Evolutionary conservation across 2,329 filamentous ascomycete species (phyloP).

Genomic region (Talaromyces amestolkiae): DNA sequence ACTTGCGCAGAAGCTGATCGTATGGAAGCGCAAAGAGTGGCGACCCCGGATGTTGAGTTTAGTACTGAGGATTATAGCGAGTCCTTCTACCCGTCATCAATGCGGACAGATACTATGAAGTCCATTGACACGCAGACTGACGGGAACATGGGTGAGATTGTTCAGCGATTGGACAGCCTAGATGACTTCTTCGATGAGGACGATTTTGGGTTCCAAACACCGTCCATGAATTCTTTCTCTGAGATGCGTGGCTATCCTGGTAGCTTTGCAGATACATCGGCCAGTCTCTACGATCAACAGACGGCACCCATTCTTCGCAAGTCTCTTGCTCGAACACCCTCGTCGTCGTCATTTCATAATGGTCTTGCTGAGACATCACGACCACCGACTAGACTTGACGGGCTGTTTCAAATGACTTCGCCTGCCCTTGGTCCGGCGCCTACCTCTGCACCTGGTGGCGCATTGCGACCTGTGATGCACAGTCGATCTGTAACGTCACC

Average conservation of each 20-base stretch:
- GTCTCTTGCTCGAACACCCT: conserved; percentile 69
- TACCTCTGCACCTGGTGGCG: conserved; percentile 28
- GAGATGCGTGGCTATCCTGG: conserved; percentile 53
- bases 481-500: conserved; percentile 83
- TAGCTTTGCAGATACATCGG: conserved; percentile 68
- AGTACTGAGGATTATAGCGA: conserved; percentile 82
- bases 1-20: conserved; percentile 72
- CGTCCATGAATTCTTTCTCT: conserved; percentile 46
- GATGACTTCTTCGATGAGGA: conserved; percentile 78
- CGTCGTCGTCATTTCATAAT: conserved; percentile 76
- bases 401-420: conserved; percentile 37
- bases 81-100: conserved; percentile 68
- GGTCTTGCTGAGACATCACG: conserved; percentile 73
- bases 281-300: conserved; percentile 87
- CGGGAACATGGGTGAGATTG: conserved; percentile 75
- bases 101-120: conserved; percentile 86
- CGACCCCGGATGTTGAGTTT: conserved; percentile 87
- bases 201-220: conserved; percentile 53
- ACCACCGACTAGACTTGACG: conserved; percentile 55
- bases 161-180: conserved; percentile 72
- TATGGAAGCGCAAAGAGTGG: conserved; percentile 59
- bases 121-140: conserved; percentile 68
- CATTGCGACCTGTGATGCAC: conserved; percentile 67
- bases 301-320: conserved; percentile 87
- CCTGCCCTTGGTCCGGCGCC: conserved; percentile 47